Evolutionary conservation across 2,329 filamentous ascomycete genomes (phyloP).

Genomic region (Penicillium hordei): DNA sequence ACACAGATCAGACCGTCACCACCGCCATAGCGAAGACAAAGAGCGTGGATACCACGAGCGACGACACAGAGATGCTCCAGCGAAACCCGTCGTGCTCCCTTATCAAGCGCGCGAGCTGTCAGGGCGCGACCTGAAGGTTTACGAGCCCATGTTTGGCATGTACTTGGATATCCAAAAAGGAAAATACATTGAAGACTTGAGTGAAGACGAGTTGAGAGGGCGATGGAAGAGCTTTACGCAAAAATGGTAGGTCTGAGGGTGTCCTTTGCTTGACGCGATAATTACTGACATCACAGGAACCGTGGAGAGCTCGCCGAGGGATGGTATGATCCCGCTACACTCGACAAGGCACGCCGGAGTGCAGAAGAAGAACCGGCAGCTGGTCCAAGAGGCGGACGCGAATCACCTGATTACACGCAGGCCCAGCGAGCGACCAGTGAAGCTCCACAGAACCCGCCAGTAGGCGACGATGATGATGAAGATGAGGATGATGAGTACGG

Average conservation of each 20-base stretch:
- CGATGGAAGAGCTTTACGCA: constrained; percentile 90
- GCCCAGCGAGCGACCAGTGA: constrained; percentile 13
- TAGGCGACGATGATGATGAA: constrained; percentile 34
- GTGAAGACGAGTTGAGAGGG: constrained; percentile 73
- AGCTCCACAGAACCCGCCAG: constrained; percentile 3
- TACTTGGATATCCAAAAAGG: constrained; percentile 89
- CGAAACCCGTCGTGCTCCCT: constrained; percentile 54
- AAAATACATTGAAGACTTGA: constrained; percentile 65
- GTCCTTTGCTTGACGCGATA: constrained; percentile 4
- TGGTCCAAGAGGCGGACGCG: constrained; percentile 1
- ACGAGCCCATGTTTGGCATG: constrained; percentile 72
- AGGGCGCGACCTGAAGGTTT: constrained; percentile 66
- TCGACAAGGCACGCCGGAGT: constrained; percentile 52
- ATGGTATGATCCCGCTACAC: constrained; percentile 85
- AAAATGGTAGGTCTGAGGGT: constrained; percentile 66
- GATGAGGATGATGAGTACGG: constrained; percentile 62
- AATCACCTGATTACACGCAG: constrained; percentile 27
- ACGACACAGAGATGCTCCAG: constrained; percentile 15
- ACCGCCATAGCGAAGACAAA: constrained; percentile 37
- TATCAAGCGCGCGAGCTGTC: constrained; percentile 64
- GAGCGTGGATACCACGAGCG: constrained; percentile 22
- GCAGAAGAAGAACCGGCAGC: constrained; percentile 13
- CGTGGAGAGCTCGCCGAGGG: constrained; percentile 79
- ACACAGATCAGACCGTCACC: constrained; percentile 36
- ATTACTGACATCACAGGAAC: constrained; percentile 65